Conservation (phyloP, 192 early-diverging fungal species). For the Gorgonomyces haynaldii region DNA sequence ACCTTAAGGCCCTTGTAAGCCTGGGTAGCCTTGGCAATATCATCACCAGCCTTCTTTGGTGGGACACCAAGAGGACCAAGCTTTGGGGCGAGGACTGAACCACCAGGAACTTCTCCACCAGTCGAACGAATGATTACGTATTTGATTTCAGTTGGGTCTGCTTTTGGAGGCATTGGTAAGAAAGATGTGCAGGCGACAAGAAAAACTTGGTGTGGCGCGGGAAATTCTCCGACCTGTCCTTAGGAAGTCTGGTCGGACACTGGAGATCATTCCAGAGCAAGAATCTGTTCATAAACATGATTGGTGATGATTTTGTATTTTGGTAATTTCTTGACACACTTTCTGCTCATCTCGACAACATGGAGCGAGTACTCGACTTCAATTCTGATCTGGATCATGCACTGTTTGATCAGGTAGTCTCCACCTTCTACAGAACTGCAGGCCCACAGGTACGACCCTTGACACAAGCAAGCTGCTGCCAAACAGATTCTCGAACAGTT, state of each 20-base stretch:
- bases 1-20: conserved; percentile 99
- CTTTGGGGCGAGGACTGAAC: conserved; percentile 96
- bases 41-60: conserved; percentile 99
- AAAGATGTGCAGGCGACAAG: too few relatives aligned
- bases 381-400: conserved; percentile 72
- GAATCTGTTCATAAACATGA: too few relatives aligned
- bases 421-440: conserved; percentile 60
- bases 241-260: too few relatives aligned
- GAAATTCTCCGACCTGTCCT: too few relatives aligned
- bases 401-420: conserved; percentile 82
- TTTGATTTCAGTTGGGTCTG: conserved; percentile 14
- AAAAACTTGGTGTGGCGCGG: too few relatives aligned
- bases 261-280: too few relatives aligned
- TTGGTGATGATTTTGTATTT: too few relatives aligned
- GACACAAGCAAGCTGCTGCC: conserved; percentile 69
- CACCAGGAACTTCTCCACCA: conserved; percentile 97
- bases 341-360: too few relatives aligned
- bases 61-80: conserved; percentile 98
- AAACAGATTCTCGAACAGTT: conserved; percentile 83
- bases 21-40: conserved; percentile 99
- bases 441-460: conserved; percentile 56
- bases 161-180: conserved; percentile 2
- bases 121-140: conserved; percentile 86
- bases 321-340: too few relatives aligned
- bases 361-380: conserved; percentile 75